Conservation (phyloP, 768 basidiomycete species). For the Auricularia sp. region DNA sequence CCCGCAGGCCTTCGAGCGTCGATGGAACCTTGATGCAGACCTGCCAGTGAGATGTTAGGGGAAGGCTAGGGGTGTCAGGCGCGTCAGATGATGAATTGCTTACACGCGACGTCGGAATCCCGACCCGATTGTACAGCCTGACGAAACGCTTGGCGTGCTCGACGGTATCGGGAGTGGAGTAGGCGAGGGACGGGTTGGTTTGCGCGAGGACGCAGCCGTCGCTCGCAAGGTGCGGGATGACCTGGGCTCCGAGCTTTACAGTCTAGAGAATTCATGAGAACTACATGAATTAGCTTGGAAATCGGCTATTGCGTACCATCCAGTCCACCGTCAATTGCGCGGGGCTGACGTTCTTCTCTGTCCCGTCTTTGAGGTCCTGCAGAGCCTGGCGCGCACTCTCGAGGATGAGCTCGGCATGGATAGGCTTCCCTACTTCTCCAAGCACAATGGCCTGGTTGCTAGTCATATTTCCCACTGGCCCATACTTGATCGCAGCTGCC, state of each 20-base stretch:
- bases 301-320: slow-evolving; percentile 5
- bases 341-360: slow-evolving; percentile 4
- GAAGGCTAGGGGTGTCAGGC: too few species aligned
- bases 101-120: slow-evolving; percentile 9
- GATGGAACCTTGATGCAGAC: slow-evolving; percentile 20
- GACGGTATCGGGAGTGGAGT: slow-evolving; percentile 11
- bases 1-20: slow-evolving; percentile 15
- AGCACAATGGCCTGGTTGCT: slow-evolving; percentile 14
- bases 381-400: slow-evolving; percentile 10
- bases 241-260: not conserved
- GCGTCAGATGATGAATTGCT: too few species aligned
- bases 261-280: not conserved
- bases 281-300: not conserved
- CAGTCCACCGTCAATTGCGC: slow-evolving; percentile 15
- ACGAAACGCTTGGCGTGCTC: slow-evolving; percentile 14
- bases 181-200: slow-evolving; percentile 10
- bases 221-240: not conserved
- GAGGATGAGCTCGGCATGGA: slow-evolving; percentile 8
- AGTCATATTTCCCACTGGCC: slow-evolving; percentile 15
- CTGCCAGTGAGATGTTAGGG: not conserved
- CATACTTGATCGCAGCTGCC: slow-evolving; percentile 7
- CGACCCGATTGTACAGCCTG: slow-evolving; percentile 7
- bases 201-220: not conserved
- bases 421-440: slow-evolving; percentile 9
- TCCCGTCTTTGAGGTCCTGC: not conserved